These are phyloP conservation scores for Lathyrus sativus DNA, from an alignment of 306 rosid genomes.

Conservation along the genomic window DNA sequence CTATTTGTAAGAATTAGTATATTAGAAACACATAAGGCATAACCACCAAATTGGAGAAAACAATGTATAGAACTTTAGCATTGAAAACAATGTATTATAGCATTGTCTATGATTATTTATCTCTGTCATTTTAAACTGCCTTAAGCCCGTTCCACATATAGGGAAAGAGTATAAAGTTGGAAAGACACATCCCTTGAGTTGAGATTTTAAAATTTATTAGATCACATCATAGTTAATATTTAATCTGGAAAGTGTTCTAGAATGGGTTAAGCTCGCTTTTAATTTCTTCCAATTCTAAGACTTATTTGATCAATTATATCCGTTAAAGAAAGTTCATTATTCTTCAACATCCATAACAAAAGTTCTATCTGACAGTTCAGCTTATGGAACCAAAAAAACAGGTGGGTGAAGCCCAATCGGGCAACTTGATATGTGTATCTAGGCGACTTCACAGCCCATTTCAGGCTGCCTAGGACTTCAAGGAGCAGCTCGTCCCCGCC, in stretches of 20 bases:
- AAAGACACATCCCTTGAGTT: conserved; percentile 23
- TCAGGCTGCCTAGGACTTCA: no score
- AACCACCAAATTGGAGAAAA: no score
- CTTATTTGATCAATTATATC: conserved; percentile 9
- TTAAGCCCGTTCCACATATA: conserved; percentile 24
- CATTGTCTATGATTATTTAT: no score
- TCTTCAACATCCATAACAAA: conserved; percentile 1
- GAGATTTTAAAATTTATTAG: conserved; percentile 22
- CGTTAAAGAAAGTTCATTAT: not conserved
- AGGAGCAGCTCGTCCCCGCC: no score
- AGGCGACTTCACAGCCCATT: no score
- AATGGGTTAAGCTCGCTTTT: conserved; percentile 2
- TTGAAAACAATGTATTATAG: no score
- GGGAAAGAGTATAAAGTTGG: conserved; percentile 22
- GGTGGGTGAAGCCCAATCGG: no score
- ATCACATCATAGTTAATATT: conserved; percentile 8
- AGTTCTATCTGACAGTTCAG: conserved; percentile 28
- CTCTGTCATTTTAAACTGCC: not conserved
- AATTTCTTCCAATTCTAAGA: conserved; percentile 4
- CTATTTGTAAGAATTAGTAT: no score
- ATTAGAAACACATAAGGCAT: no score
- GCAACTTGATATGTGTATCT: no score
- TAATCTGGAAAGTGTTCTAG: conserved; percentile 12
- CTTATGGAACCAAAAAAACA: conserved; percentile 33
- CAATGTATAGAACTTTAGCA: no score